Evolutionary conservation across 495 filamentous ascomycete genomes (phyloP).

Genomic region (Bombardia bombarda): DNA sequence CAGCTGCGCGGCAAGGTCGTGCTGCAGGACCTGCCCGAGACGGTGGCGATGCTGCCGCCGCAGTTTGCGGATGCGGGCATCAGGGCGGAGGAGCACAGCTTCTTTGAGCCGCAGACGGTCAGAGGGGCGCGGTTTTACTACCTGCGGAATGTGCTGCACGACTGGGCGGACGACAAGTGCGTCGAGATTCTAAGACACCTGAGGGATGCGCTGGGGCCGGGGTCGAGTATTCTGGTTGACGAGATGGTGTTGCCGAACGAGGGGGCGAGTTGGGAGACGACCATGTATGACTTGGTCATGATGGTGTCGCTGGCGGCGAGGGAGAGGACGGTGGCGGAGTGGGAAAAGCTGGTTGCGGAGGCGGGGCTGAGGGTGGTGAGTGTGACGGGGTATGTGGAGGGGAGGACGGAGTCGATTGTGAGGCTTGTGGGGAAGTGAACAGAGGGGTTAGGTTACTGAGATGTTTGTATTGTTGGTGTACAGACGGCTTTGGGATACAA

Average conservation of each 20-base stretch:
- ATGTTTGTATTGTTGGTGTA: too few species aligned
- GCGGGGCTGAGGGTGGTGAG: too few species aligned
- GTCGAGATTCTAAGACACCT: slow-evolving; percentile 27
- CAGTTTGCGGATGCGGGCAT: slow-evolving; percentile 24
- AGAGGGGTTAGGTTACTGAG: too few species aligned
- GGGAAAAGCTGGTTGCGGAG: neutral
- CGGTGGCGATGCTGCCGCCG: neutral
- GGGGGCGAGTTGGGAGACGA: neutral
- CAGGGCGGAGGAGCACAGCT: slow-evolving; percentile 35
- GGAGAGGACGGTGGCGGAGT: neutral
- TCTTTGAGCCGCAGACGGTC: too few species aligned
- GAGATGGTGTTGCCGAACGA: slow-evolving; percentile 17
- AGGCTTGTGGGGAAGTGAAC: too few species aligned
- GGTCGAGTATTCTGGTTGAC: slow-evolving; percentile 39
- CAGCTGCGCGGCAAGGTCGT: slow-evolving; percentile 34
- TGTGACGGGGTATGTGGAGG: too few species aligned
- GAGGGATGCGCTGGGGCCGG: slow-evolving; percentile 31
- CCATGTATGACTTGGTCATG: neutral
- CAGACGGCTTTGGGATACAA: too few species aligned
- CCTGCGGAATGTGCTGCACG: slow-evolving; percentile 37
- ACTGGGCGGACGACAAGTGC: slow-evolving; percentile 36
- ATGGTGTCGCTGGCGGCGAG: neutral
- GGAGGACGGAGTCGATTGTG: too few species aligned
- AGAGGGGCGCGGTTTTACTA: slow-evolving; percentile 33
- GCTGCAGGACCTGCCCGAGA: slow-evolving; percentile 36